Percentiles rank a stretch among this genome's conserved stretches.
phyloP scores from a whole-genome alignment of 768 basidiomycete species.

The Tubosaeta sp. region DNA sequence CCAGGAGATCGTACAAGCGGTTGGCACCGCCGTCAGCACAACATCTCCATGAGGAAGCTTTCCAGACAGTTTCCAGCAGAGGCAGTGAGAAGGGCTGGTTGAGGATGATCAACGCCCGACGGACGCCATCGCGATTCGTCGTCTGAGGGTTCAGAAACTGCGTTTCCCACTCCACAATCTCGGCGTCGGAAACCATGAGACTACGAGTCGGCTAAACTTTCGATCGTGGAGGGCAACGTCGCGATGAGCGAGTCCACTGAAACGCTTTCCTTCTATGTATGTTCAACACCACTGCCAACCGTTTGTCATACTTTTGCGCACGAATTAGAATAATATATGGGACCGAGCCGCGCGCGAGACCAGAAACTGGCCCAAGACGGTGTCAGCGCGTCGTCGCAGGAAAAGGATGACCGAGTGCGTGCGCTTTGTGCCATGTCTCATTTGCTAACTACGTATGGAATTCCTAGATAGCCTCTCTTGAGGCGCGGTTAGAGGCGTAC shows the following conservation, averaged over 20 bases:
- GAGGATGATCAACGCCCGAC: constrained; percentile 73
- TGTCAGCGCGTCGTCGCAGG: constrained; percentile 12
- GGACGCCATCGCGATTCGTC: background rate
- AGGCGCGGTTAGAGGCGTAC: constrained; percentile 33
- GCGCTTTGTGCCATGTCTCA: background rate
- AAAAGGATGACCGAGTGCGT: constrained; percentile 29
- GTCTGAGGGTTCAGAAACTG: constrained; percentile 22
- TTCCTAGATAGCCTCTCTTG: constrained; percentile 27
- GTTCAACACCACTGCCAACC: constrained; percentile 3
- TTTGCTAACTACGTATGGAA: background rate
- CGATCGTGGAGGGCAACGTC: background rate
- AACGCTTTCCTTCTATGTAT: constrained; percentile 18
- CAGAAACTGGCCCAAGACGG: constrained; percentile 20
- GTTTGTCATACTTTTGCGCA: constrained; percentile 1
- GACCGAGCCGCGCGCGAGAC: constrained; percentile 18
- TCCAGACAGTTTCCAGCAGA: constrained; percentile 63
- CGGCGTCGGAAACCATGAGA: constrained; percentile 4
- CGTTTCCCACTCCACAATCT: constrained; percentile 20
- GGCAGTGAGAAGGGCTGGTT: constrained; percentile 78
- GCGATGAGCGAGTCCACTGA: no score
- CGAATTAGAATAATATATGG: constrained; percentile 17
- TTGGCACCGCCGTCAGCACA: constrained; percentile 93
- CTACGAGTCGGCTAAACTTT: background rate
- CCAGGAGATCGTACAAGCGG: constrained; percentile 60
- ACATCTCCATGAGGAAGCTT: constrained; percentile 44